These are phyloP conservation scores for Cornus kousa DNA, from an alignment of 148 eudicot genomes.

Conservation along the genomic window DNA sequence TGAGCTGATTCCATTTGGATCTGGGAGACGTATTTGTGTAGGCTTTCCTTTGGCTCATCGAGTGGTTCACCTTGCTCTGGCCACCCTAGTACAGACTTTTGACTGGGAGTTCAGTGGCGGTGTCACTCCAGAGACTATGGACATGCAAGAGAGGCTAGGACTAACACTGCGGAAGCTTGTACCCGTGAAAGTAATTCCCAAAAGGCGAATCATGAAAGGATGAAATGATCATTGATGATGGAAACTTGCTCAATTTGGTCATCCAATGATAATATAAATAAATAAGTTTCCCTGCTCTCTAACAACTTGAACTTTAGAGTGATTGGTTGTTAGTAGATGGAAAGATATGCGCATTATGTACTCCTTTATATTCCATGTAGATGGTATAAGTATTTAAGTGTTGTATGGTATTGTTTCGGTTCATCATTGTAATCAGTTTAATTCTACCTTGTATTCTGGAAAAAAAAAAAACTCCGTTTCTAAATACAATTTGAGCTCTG, in stretches of 20 bases:
- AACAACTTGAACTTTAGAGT: too few species aligned
- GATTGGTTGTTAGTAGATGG: not conserved
- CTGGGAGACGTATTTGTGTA: slow-evolving; percentile 35
- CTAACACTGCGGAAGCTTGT: slow-evolving; percentile 14
- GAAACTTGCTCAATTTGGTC: not conserved
- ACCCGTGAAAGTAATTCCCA: slow-evolving; percentile 16
- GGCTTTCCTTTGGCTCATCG: slow-evolving; percentile 36
- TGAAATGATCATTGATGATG: not conserved
- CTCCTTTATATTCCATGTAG: not conserved
- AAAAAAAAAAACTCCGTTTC: not conserved
- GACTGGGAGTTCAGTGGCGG: slow-evolving; percentile 18
- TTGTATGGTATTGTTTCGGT: not conserved
- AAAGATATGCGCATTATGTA: not conserved
- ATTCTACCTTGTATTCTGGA: not conserved
- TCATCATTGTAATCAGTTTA: too few species aligned
- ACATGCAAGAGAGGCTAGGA: slow-evolving; percentile 31
- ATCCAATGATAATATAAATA: too few species aligned
- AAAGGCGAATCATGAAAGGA: not conserved
- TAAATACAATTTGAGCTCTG: not conserved
- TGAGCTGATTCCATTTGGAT: slow-evolving; percentile 45
- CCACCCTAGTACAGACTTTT: slow-evolving; percentile 26
- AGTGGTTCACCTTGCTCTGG: slow-evolving; percentile 29
- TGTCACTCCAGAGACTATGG: slow-evolving; percentile 7
- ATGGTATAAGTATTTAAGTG: not conserved
- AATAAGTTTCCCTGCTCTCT: too few species aligned